Base-by-base conservation (phyloP, 1,284 basidiomycete genomes). In the Malassezia restricta region DNA sequence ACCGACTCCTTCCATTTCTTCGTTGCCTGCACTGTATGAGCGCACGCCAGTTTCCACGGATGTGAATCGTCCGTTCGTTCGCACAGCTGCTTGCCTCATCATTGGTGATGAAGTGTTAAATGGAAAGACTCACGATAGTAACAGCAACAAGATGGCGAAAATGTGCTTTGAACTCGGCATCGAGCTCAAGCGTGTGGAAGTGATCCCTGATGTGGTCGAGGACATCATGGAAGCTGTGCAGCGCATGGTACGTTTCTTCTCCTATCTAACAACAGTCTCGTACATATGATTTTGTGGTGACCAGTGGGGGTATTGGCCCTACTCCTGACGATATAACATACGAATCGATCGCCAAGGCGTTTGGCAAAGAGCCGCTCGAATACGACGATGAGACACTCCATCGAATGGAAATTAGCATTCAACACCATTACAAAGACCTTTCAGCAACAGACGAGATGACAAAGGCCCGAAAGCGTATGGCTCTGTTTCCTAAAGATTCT, bases 121-220 rank as follows among this genome's bases (percentile, higher is more conserved):
- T 56, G 86, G 86, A 44, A 55, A 55, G 37, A 55, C 53, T 9
- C 53, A 45, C 9, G 53, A 55, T 32, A 46, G 42, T 6, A 55
- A 55, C 38, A 55, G 53, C 27, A 45, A 90, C 89, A 29, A 47
- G 1, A 81, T 82, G 54, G 78, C 78, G n/a, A 65, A 65, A 46
- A 63, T 64, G 49, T 73, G 70, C 47, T 73, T 73, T 46, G 59
- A 65, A 38, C 57, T 63, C 0, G 70, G 68, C 8, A 65, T 71
- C 40, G 63, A 69, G 20, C 43, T 69, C 55, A 75, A 78, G 17
- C 51, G 61, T n/a, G 82, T 94, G 66, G 88, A 95, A 66, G 88
- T 95, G 46, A 85, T 96, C 47, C 78, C 91, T 1, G 91, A 95
- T 68, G 83, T 89, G 49, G 85, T 89, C 68, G 8, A 84, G 89